Conservation (phyloP, 805 yeast species). For the Metschnikowia rubicola region DNA sequence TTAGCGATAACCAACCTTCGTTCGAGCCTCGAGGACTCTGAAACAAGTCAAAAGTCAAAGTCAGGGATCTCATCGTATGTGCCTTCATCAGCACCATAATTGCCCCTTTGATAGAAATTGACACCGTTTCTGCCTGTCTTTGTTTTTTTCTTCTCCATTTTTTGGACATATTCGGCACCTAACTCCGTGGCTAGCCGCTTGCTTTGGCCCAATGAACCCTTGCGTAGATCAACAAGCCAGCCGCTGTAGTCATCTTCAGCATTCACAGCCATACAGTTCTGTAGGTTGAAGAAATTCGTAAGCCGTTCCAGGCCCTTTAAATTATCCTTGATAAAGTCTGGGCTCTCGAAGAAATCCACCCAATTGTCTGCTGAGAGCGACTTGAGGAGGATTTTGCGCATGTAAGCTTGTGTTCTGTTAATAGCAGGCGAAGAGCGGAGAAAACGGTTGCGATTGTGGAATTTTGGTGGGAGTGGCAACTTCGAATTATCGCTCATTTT, state of each 20-base stretch:
- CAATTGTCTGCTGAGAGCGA: conserved; percentile 11
- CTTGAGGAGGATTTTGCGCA: conserved; percentile 7
- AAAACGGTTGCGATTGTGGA: conserved; percentile 17
- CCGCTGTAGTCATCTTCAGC: conserved; percentile 1
- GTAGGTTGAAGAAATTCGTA: conserved; percentile 32
- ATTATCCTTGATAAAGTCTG: conserved; percentile 13
- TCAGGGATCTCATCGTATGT: conserved; percentile 25
- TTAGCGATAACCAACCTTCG: too few relatives aligned
- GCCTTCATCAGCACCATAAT: conserved; percentile 26
- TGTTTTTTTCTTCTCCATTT: conserved; percentile 18
- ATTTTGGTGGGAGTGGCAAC: conserved; percentile 14
- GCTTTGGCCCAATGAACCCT: conserved; percentile 11
- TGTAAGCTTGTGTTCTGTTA: conserved; percentile 22
- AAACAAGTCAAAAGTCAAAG: conserved; percentile 16
- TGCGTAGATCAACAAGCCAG: conserved; percentile 20
- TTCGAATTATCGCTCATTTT: conserved; percentile 15
- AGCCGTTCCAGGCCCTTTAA: conserved; percentile 16
- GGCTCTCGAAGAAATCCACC: conserved; percentile 8
- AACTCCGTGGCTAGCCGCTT: conserved; percentile 23
- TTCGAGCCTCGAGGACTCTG: too few relatives aligned
- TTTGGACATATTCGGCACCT: conserved; percentile 23
- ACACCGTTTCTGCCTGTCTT: conserved; percentile 3
- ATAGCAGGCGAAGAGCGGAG: conserved; percentile 30
- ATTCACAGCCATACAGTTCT: conserved; percentile 23
- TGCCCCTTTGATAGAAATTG: conserved; percentile 14